These are phyloP conservation scores for Aspergillus asperescens DNA, from an alignment of 495 filamentous ascomycete species.

Conservation along the genomic window DNA sequence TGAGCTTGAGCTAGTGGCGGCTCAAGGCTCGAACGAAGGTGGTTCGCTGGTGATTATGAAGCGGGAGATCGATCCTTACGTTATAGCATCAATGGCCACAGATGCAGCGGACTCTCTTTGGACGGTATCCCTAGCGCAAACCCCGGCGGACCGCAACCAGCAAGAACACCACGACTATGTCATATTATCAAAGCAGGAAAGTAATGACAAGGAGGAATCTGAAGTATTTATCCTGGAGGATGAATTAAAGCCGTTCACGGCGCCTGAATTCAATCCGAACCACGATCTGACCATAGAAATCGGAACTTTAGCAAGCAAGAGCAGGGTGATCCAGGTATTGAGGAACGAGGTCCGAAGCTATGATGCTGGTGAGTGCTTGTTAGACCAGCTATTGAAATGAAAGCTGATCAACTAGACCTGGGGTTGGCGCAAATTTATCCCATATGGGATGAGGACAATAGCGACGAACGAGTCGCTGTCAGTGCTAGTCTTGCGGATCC, in stretches of 20 bases:
- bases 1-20: constrained; percentile 65
- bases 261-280: constrained; percentile 81
- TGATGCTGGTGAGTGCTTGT: constrained; percentile 63
- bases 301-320: constrained; percentile 65
- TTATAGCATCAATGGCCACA: constrained; percentile 53
- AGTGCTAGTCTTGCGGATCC: constrained; percentile 84
- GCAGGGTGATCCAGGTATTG: constrained; percentile 76
- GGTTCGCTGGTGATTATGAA: constrained; percentile 72
- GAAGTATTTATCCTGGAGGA: constrained; percentile 33
- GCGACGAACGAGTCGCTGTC: constrained; percentile 66
- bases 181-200: constrained; percentile 31
- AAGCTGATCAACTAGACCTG: constrained; percentile 53
- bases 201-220: constrained; percentile 36
- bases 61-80: constrained; percentile 59
- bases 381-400: background rate
- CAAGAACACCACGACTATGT: constrained; percentile 40
- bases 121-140: constrained; percentile 27
- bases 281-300: constrained; percentile 78
- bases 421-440: constrained; percentile 84
- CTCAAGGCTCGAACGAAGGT: constrained; percentile 61
- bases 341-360: constrained; percentile 80
- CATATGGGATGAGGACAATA: constrained; percentile 81
- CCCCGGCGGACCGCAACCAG: constrained; percentile 41
- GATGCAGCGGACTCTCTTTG: constrained; percentile 35
- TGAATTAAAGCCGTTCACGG: constrained; percentile 31